Conservation (phyloP, 208 protist genomes). For the Naegleria fowleri region DNA sequence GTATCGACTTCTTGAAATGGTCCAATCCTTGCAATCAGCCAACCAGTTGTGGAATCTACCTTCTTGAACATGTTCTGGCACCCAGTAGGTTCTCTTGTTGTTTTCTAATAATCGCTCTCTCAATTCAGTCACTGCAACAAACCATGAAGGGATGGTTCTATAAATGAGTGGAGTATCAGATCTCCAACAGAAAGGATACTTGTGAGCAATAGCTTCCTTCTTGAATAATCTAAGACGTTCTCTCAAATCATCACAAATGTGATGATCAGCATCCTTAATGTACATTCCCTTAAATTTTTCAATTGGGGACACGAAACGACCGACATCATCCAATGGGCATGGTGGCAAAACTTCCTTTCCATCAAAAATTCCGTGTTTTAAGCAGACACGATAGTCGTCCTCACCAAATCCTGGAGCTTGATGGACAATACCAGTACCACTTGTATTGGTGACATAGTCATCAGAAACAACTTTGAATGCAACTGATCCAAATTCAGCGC, state of each 20-base stretch:
- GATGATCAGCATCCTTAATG: constrained; percentile 93
- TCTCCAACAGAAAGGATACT: constrained; percentile 99
- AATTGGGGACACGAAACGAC: constrained; percentile 90
- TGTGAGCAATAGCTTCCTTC: constrained; percentile 82
- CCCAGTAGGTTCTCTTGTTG: constrained; percentile 93
- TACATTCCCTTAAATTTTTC: constrained; percentile 86
- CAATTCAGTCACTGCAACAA: constrained; percentile 93
- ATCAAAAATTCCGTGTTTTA: constrained; percentile 83
- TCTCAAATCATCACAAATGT: constrained; percentile 91
- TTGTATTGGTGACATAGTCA: constrained; percentile 92
- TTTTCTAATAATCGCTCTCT: constrained; percentile 86
- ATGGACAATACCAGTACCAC: constrained; percentile 99
- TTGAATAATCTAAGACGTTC: constrained; percentile 74
- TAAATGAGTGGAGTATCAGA: constrained; percentile 94
- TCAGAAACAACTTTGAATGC: constrained; percentile 88
- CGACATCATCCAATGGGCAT: constrained; percentile 98
- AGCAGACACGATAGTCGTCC: constrained; percentile 97
- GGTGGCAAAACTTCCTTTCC: constrained; percentile 54
- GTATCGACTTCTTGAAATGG: constrained; percentile 95
- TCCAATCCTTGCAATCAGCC: constrained; percentile 92
- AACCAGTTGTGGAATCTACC: constrained; percentile 99
- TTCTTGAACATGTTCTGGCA: constrained; percentile 93
- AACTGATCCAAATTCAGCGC: constrained; percentile 43
- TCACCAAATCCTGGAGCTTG: constrained; percentile 98
- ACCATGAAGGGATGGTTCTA: constrained; percentile 96